Base-by-base conservation (phyloP, 2,329 filamentous ascomycete species). In the Lecanosticta acicola region DNA sequence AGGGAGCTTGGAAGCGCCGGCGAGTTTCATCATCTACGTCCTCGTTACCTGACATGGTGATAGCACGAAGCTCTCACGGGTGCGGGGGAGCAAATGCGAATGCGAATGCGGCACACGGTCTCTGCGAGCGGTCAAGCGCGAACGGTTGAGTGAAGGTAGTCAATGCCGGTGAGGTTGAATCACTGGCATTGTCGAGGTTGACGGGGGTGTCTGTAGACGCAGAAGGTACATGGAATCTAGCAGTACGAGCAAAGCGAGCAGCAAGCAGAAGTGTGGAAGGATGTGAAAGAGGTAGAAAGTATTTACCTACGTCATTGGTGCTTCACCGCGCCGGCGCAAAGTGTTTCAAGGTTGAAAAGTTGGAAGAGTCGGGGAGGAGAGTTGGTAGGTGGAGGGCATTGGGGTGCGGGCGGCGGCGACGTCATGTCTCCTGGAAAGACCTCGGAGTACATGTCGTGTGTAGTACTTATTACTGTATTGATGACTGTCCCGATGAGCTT, bases 1-100 rank as follows among this genome's bases (percentile, higher is more conserved):
- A 72, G 4, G 71, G 69, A 14, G 64, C 60, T 39, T 64, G 64
- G 59, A 71, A 68, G 48, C 64, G 60, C 21, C 61, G 65, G 39
- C 63, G 59, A 7, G 49, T 39, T 19, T 69, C 59, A n/a, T 68
- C 63, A n/a, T n/a, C 24, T 41, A 71, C 70, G 32, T 74, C 72
- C 32, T 71, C 58, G 39, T 53, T 41, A 20, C 59, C 59, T 4
- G 59, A 61, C 61, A 64, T 64, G 43, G n/a, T 54, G 43, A 37
- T 36, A 10, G 29, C 14, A 11, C 32, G 3, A 16, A 37, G 34
- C 34, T 29, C 9, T 40, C 37, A 39, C 37, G 18, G 37, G 37
- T n/a, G n/a, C n/a, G n/a, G 24, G 4, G 11, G 37, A 11, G 17
- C 7, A 29, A 11, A 7, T 7, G 24, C 24, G 24, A 29, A 7